phyloP scores from a whole-genome alignment of 257 asterid genomes.

The Craterostigma plantagineum region DNA sequence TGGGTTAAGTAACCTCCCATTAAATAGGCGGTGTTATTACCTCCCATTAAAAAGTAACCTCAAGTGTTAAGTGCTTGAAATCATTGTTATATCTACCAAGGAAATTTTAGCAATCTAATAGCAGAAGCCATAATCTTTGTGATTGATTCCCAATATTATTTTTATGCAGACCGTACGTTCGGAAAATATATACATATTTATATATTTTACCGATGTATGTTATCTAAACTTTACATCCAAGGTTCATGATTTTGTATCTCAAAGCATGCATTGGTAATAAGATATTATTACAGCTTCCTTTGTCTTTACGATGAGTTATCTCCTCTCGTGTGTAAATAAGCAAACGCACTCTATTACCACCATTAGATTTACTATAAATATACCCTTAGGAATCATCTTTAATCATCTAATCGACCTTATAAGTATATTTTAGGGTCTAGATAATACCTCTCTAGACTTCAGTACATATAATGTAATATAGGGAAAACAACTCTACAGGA shows the following conservation, averaged over 20 bases:
- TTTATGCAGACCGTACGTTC: not conserved
- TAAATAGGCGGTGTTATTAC: no score
- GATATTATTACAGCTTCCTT: constrained; percentile 24
- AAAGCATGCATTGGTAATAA: constrained; percentile 15
- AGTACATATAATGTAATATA: no score
- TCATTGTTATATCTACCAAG: constrained; percentile 8
- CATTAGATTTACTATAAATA: no score
- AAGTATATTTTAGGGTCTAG: no score
- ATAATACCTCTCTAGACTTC: no score
- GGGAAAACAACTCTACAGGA: no score
- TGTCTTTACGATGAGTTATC: constrained; percentile 7
- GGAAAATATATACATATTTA: constrained; percentile 2
- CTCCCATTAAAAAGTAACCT: no score
- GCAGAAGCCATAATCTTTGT: not conserved
- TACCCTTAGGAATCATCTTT: no score
- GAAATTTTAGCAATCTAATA: constrained; percentile 8
- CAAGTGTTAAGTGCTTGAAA: not conserved
- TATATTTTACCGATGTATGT: not conserved
- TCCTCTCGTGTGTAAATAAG: no score
- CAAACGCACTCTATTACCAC: no score
- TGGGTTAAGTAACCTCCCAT: no score
- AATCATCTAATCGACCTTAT: no score
- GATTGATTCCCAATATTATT: constrained; percentile 7
- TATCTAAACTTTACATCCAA: constrained; percentile 4
- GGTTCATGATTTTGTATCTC: constrained; percentile 28